Base-by-base conservation (phyloP, 1,139 yeast genomes). In the Dujonia santamariae region DNA sequence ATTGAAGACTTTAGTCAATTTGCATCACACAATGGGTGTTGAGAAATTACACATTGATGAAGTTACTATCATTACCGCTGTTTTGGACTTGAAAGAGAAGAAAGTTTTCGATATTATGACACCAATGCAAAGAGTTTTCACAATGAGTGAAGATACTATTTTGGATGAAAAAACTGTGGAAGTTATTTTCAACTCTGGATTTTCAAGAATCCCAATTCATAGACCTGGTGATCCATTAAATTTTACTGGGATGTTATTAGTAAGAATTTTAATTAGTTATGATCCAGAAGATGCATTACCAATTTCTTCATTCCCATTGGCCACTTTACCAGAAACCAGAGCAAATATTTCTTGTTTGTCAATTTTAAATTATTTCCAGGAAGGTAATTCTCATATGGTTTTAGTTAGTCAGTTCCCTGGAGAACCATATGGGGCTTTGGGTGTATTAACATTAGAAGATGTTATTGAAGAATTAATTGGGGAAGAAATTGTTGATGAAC, bases 401-500 rank as follows among this genome's bases (percentile, higher is more conserved):
- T 82, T 90, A 28, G 96, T 92, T 9, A 80, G 94, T 46, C 83
- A 80, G 41, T 67, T 71, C 32, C 97, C 97, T 0, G 98, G 98
- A 34, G 88, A 78, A 43, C 80, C 94, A 3, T 61, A 71, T 22
- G 97, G 97, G 17, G 95, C 96, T 0, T 56, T 84, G 25, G 98
- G 98, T 42, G 96, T 92, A 6, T 67, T 92, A 32, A 92, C 98
- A 1, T 68, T 92, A 42, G 98, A 92, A 59, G 98, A 92, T 56
- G 97, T 92, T 12, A 92, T 92, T 53, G 98, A 92, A 59, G 98
- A 92, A 59, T 72, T 92, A 47, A 92, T 92, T 60, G 98, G 98
- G 37, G 97, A 92, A 59, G 98, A 92, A 57, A 92, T 92, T 51
- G 90, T 92, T 34, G 98, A 92, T 55, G 98, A 92, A 59, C 80